A percentile compares a stretch with the other conserved stretches of the same genome.
These are phyloP conservation scores for Arthroderma sp. DNA, from an alignment of 2,329 filamentous ascomycete species.

Conservation along the genomic window DNA sequence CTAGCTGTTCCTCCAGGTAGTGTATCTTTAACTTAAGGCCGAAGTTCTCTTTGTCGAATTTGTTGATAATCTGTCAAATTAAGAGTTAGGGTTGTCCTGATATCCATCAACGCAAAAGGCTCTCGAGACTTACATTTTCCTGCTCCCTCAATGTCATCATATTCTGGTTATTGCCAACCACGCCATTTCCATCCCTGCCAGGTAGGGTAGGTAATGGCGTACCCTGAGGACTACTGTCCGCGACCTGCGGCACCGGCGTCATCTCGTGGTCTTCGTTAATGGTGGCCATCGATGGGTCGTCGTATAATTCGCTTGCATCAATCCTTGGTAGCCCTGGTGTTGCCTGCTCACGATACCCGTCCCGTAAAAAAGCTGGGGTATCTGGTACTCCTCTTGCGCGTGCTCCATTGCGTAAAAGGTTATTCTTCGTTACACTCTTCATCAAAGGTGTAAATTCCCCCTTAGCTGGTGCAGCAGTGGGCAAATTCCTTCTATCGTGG, in stretches of 20 bases:
- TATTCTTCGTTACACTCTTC: conserved; percentile 61
- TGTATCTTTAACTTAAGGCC: conserved; percentile 93
- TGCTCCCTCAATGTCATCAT: conserved; percentile 86
- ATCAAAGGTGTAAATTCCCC: conserved; percentile 90
- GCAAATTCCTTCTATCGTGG: conserved; percentile 58
- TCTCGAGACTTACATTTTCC: conserved; percentile 43
- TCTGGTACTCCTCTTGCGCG: conserved; percentile 44
- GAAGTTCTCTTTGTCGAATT: conserved; percentile 97
- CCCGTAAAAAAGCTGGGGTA: conserved; percentile 56
- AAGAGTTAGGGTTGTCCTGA: conserved; percentile 3
- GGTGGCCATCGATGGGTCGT: conserved; percentile 50
- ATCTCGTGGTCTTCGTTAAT: conserved; percentile 48
- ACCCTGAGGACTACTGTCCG: conserved; percentile 66
- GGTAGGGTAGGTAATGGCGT: conserved; percentile 65
- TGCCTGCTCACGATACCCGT: conserved; percentile 51
- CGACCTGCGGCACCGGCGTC: conserved; percentile 63
- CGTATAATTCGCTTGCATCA: conserved; percentile 56
- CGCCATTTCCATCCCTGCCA: conserved; percentile 48
- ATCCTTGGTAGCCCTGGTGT: conserved; percentile 62
- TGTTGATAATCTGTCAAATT: conserved; percentile 55
- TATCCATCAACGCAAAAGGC: neutral
- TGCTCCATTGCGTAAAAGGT: conserved; percentile 42
- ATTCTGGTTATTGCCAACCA: conserved; percentile 66
- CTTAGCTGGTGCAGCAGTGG: conserved; percentile 39
- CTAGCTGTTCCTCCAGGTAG: conserved; percentile 81